Evolutionary conservation across 495 filamentous ascomycete species (phyloP), one percentile per base, ranked within the genome.

Genomic region (Immersiella caudata): DNA sequence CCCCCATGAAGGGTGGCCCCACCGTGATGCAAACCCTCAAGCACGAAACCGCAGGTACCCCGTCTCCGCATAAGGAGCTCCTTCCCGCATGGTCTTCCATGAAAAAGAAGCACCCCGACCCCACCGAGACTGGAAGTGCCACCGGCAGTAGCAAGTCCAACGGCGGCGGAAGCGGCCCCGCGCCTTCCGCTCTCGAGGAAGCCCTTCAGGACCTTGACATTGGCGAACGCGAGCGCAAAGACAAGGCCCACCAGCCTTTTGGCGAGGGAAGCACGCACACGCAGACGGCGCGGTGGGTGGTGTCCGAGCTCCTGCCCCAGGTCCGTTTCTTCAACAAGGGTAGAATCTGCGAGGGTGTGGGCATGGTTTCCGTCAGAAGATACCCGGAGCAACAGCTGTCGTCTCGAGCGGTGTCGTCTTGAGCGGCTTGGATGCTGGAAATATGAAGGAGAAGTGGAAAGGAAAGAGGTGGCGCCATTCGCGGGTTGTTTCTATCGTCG

Each of bases 241-340:
- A 78, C 54, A 73, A 75, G 73, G 72, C 78, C 0, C 62, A 72
- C 22, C 70, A 78, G 64, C 83, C 83, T 6, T 84, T 84, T 62
- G 84, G 83, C 52, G 83, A 88, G 68, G 89, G 87, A 59, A 87
- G 84, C 63, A 77, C 85, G 65, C 93, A 95, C 75, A 87, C 91
- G 0, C 81, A 79, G 70, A 96, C 93, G 5, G 91, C 90, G 6
- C 80, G 89, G 67, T 96, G 91, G 92, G 90, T 94, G 12, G 85
- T 83, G 18, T 71, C 75, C 26, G 69, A 86, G 71, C 65, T 89
- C 25, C 67, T 90, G n/a, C 86, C 81, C 6, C 57, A 72, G n/a
- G 78, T 81, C 8, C 73, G 74, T 64, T 90, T 84, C 79, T 83
- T 76, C 62, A 84, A 88, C 71, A 79, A 80, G 24, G 82, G 84